Evolutionary conservation across 2,329 filamentous ascomycete genomes (phyloP).

Genomic region (Phialophora verrucosa): DNA sequence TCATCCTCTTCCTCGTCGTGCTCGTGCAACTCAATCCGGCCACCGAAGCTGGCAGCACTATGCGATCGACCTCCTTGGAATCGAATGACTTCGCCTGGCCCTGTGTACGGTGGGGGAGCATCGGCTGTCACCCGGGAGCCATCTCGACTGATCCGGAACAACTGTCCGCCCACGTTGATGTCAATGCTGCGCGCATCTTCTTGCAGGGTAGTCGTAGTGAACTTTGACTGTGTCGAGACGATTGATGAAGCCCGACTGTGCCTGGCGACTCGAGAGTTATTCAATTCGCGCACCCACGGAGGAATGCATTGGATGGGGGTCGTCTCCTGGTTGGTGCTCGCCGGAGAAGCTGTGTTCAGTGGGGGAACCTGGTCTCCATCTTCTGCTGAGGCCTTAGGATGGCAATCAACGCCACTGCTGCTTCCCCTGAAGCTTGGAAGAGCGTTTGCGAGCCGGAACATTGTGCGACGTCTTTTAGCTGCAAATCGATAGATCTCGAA

Average conservation of each 20-base stretch:
- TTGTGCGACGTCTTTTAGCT: neutral
- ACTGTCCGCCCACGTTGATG: constrained; percentile 40
- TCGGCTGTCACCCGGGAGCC: constrained; percentile 41
- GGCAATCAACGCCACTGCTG: neutral
- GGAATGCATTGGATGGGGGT: constrained; percentile 19
- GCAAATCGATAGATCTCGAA: neutral
- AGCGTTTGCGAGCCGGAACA: constrained; percentile 27
- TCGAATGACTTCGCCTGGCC: constrained; percentile 23
- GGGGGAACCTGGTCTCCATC: constrained; percentile 20
- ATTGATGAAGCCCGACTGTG: constrained; percentile 44
- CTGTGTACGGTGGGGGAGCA: constrained; percentile 38
- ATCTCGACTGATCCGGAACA: constrained; percentile 44
- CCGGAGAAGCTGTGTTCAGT: neutral
- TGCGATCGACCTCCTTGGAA: constrained; percentile 11
- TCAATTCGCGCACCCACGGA: constrained; percentile 35
- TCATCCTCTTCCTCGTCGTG: constrained; percentile 14
- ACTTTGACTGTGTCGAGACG: constrained; percentile 42
- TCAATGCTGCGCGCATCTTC: constrained; percentile 43
- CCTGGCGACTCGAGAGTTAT: constrained; percentile 30
- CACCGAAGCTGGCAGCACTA: constrained; percentile 4
- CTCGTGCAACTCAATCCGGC: constrained; percentile 2
- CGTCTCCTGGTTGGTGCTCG: constrained; percentile 12
- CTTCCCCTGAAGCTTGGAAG: constrained; percentile 17
- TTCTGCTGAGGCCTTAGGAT: constrained; percentile 13
- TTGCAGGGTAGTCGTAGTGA: constrained; percentile 41